Evolutionary conservation across 768 basidiomycete species (phyloP).

Genomic region (Lentinula lateritia): DNA sequence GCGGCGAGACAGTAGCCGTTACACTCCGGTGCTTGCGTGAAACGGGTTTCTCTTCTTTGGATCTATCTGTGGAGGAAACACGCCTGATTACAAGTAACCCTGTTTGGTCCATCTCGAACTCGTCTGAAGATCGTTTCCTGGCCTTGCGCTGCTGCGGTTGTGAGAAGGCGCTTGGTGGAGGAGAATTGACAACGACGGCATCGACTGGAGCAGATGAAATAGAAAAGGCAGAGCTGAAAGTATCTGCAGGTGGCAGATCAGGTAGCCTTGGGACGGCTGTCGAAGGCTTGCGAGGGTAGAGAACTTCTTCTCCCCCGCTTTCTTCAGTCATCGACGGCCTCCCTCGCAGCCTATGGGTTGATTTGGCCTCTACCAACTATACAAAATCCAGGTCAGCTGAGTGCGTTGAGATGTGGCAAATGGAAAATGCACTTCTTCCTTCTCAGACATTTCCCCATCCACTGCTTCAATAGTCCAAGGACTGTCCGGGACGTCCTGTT

Average conservation of each 20-base stretch:
- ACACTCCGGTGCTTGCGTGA: constrained; percentile 71
- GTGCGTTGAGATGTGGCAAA: neutral
- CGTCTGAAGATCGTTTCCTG: constrained; percentile 75
- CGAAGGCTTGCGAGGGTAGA: constrained; percentile 68
- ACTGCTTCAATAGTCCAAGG: constrained; percentile 88
- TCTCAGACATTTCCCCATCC: constrained; percentile 72
- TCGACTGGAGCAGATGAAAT: constrained; percentile 22
- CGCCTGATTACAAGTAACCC: constrained; percentile 56
- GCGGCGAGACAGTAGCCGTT: constrained; percentile 40
- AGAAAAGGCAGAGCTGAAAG: constrained; percentile 15
- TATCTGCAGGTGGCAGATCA: constrained; percentile 11
- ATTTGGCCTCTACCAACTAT: constrained; percentile 39
- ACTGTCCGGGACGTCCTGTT: constrained; percentile 62
- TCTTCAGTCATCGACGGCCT: constrained; percentile 72
- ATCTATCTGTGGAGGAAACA: constrained; percentile 15
- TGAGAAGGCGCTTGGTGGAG: constrained; percentile 64
- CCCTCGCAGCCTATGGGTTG: constrained; percentile 45
- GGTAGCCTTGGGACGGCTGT: constrained; percentile 14
- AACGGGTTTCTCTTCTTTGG: constrained; percentile 37
- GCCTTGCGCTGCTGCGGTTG: constrained; percentile 47
- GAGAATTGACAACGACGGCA: constrained; percentile 18
- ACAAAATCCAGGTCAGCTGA: neutral
- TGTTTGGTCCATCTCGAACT: constrained; percentile 74
- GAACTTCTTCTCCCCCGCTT: constrained; percentile 86
- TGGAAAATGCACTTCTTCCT: constrained; percentile 50